Percentiles rank a stretch among this genome's conserved stretches.
phyloP scores from a whole-genome alignment of 345 rosid species.

The Hibiscus mutabilis region DNA sequence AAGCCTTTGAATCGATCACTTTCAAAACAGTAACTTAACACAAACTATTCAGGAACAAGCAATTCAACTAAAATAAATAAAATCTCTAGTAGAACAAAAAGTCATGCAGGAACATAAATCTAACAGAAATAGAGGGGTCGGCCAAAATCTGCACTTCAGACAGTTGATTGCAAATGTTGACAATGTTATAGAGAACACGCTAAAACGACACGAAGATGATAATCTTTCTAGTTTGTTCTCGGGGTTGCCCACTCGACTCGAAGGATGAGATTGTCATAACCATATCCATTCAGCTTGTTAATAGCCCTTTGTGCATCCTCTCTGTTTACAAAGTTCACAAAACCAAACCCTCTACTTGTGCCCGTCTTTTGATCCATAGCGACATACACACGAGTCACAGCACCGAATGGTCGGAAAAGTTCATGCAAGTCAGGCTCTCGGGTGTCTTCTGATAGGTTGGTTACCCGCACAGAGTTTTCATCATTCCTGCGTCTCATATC shows the following conservation, averaged over 20 bases:
- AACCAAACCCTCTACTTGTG: slow-evolving; percentile 30
- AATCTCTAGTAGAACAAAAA: not conserved
- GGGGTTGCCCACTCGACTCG: slow-evolving; percentile 29
- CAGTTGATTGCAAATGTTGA: not conserved
- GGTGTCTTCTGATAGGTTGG: not conserved
- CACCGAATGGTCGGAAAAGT: slow-evolving; percentile 34
- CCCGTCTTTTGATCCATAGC: slow-evolving; percentile 25
- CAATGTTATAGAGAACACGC: not conserved
- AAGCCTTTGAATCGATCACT: too few species aligned
- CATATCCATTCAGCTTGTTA: slow-evolving; percentile 32
- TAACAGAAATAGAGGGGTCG: not conserved
- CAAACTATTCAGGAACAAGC: not conserved
- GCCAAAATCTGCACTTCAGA: not conserved
- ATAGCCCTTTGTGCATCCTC: slow-evolving; percentile 35
- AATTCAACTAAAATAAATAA: not conserved
- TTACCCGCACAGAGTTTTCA: not conserved
- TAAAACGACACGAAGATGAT: not conserved
- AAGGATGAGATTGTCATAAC: slow-evolving; percentile 40
- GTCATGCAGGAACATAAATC: not conserved
- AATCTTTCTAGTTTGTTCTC: slow-evolving; percentile 10
- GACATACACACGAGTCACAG: slow-evolving; percentile 23
- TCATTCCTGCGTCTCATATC: not conserved
- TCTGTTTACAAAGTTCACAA: slow-evolving; percentile 26
- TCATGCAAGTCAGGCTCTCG: slow-evolving; percentile 34
- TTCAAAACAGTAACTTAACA: not conserved